These are phyloP conservation scores for Leersia perrieri DNA, from an alignment of 176 grass and related monocot genomes.

Conservation along the genomic window DNA sequence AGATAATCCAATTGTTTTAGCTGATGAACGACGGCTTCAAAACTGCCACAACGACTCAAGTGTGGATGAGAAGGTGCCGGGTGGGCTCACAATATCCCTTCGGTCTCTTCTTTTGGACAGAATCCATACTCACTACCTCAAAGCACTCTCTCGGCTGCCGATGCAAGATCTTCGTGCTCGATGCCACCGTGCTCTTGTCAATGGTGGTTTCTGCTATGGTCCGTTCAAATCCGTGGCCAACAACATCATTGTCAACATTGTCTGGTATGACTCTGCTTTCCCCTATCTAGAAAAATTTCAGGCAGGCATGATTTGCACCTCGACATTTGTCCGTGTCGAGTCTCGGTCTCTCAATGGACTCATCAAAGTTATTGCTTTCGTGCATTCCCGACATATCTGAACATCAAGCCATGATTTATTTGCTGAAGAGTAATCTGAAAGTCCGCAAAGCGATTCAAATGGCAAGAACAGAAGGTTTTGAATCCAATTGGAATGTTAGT, in stretches of 20 bases:
- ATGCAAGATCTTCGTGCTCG: not conserved
- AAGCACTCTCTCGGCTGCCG: not conserved
- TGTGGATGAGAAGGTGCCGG: too few species aligned
- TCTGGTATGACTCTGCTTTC: not conserved
- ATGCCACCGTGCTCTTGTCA: not conserved
- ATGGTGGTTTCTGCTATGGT: not conserved
- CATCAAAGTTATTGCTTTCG: not conserved
- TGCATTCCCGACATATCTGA: not conserved
- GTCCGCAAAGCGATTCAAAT: not conserved
- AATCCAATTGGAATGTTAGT: not conserved
- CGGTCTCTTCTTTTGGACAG: not conserved
- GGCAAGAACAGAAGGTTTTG: not conserved
- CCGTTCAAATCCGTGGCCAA: not conserved
- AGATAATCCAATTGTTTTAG: too few species aligned
- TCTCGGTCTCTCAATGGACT: not conserved
- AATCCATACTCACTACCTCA: not conserved
- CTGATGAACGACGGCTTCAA: too few species aligned
- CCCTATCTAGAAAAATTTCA: not conserved
- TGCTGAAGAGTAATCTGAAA: not conserved
- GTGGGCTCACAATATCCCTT: too few species aligned
- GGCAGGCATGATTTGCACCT: not conserved
- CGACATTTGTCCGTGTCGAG: not conserved
- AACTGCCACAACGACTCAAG: too few species aligned
- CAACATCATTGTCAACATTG: slow-evolving; percentile 13
- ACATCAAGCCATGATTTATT: not conserved